Base-by-base conservation (phyloP, 306 rosid species). In the Lupinus albus region DNA sequence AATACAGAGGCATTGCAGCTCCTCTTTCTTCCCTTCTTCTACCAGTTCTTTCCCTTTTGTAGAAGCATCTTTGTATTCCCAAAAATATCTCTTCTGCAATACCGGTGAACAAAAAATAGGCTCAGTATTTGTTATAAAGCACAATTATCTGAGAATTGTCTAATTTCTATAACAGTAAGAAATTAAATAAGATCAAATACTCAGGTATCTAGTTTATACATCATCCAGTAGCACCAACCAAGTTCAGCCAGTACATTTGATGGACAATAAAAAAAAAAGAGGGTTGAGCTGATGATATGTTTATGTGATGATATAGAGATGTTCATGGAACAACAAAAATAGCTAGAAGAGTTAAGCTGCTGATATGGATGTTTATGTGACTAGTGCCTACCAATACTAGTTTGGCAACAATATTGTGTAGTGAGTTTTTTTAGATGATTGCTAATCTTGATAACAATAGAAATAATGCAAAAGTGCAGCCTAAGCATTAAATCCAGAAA, bases 21-120 rank as follows among this genome's bases (percentile, higher is more conserved):
- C 84, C 83, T 84, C 91, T 67, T 28, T 80, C 49, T 84, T 83
- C 75, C 85, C 81, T 70, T 61, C 78, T 25, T 38, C 73, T 52
- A 79, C 91, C 20, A 88, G 80, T 20, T 81, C 82, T 38, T 67
- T 71, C 14, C 79, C 91, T 55, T 68, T 82, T 44, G 25, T 76
- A 21, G 53, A 50, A 67, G 84, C 91, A 55, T 71, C 70, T 78
- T 44, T 87, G 81, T 86, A 88, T 67, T 82, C 86, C 84, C 86
- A 80, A 65, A 80, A 88, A 54, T 83, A 67, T 68, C 88, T 83
- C 74, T 75, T 78, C 97, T 91, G 91, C 77, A 74, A n/a, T 57
- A 39, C 36, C 35, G 18, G 76, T 15, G 53, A 78, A 47, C 20
- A 81, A 57, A 16, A 25, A 49, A 36, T 59, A 45, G 32, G 70